Conservation (phyloP, 78 protist species). For the Polysphondylium violaceum region DNA sequence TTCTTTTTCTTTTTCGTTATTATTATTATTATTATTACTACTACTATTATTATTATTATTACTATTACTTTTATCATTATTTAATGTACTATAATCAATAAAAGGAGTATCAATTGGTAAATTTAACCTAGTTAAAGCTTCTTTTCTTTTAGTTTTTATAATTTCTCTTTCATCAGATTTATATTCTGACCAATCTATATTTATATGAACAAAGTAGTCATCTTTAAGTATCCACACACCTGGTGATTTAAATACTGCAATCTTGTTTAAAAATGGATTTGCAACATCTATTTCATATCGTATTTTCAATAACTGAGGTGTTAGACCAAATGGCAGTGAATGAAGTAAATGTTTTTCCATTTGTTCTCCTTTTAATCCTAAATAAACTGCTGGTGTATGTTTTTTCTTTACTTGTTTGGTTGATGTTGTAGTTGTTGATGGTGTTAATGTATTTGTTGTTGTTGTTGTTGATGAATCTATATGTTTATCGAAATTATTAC, state of each 20-base stretch:
- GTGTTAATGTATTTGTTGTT: not conserved
- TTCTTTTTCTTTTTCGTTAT: not conserved
- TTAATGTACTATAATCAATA: not conserved
- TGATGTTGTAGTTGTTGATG: not conserved
- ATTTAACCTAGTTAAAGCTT: not conserved
- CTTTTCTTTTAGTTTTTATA: not conserved
- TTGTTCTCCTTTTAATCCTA: not conserved
- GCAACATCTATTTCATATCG: slow-evolving; percentile 1
- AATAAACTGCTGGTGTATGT: slow-evolving; percentile 1
- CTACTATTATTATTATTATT: slow-evolving; percentile 7
- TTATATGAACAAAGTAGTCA: not conserved
- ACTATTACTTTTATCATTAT: slow-evolving; percentile 1
- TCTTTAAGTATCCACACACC: slow-evolving; percentile 17
- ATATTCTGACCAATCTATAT: slow-evolving; percentile 1
- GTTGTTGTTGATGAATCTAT: not conserved
- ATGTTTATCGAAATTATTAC: not conserved
- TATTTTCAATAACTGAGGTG: no score
- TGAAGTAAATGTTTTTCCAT: not conserved
- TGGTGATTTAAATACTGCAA: not conserved
- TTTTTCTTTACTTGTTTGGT: not conserved
- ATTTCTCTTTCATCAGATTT: not conserved
- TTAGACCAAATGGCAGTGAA: no score
- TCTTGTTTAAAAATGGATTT: slow-evolving; percentile 21
- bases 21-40: slow-evolving; percentile 3
- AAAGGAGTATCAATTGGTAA: not conserved